These are phyloP conservation scores for Hemileccinum rubropunctum DNA, from an alignment of 768 basidiomycete genomes.

Conservation along the genomic window DNA sequence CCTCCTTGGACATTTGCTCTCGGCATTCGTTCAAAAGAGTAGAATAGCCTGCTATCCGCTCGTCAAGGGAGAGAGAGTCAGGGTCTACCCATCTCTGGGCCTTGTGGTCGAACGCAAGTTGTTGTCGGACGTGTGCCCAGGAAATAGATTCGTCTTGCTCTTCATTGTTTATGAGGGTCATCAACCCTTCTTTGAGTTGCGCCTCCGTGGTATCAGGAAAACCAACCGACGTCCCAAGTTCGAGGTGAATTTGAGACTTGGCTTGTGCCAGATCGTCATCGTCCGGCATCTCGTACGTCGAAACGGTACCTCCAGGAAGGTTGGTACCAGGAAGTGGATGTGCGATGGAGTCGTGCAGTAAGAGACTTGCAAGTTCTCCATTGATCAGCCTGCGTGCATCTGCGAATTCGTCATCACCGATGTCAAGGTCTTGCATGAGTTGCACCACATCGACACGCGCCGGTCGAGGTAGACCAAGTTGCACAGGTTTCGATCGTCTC, in stretches of 20 bases:
- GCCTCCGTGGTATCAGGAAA: constrained; percentile 80
- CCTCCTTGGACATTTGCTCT: constrained; percentile 75
- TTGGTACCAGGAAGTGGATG: constrained; percentile 88
- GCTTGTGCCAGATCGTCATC: constrained; percentile 75
- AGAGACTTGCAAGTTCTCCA: constrained; percentile 70
- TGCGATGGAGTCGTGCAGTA: constrained; percentile 85
- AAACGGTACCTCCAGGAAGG: constrained; percentile 66
- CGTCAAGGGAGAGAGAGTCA: constrained; percentile 50
- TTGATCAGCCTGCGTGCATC: constrained; percentile 67
- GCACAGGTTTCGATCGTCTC: constrained; percentile 76
- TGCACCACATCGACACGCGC: constrained; percentile 70
- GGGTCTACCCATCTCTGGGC: constrained; percentile 67
- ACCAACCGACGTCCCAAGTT: constrained; percentile 77
- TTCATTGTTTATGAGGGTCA: constrained; percentile 61
- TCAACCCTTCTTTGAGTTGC: constrained; percentile 76
- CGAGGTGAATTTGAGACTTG: constrained; percentile 67
- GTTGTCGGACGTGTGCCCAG: constrained; percentile 67
- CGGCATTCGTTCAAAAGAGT: constrained; percentile 59
- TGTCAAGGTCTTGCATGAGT: constrained; percentile 58
- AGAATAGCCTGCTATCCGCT: constrained; percentile 62
- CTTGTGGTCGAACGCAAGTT: constrained; percentile 60
- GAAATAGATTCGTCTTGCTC: constrained; percentile 56
- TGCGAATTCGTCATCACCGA: constrained; percentile 46
- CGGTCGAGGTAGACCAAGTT: constrained; percentile 81
- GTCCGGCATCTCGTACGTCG: constrained; percentile 68